Base-by-base conservation (phyloP, 106 monocot species). In the Chionographis japonica region DNA sequence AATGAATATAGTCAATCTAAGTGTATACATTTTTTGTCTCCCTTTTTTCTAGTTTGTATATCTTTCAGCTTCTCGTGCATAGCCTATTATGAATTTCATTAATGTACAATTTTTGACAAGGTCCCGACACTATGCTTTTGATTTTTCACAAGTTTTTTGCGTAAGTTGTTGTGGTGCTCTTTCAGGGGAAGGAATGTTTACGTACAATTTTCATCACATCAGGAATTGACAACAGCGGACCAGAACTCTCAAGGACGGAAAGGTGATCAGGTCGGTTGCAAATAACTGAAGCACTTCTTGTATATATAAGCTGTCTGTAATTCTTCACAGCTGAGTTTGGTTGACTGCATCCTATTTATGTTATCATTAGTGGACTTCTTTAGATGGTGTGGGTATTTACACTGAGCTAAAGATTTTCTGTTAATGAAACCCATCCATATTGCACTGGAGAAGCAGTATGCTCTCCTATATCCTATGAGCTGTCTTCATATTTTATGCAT, bases 161-260 rank as follows among this genome's bases (percentile, higher is more conserved):
- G 18, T 40, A 40, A 11, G 40, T 41, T 58, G 7, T 56, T 63
- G 27, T 71, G 62, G 10, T 61, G 19, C 15, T 16, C 13, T 75
- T 68, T 67, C 63, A 91, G 90, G 83, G 90, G 90, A 68, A 81
- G 90, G 63, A 91, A 86, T 68, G 76, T 91, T 18, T 91, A 91
- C 67, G 78, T 91, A 68, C 90, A 91, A 52, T 91, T 91, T 67
- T 91, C 90, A 60, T 91, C 90, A 63, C 90, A 91, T 59, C 90
- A 91, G 64, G 90, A 91, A 68, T 73, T 91, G 12, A 91, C 86
- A 40, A 86, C 90, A 40, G 50, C 62, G 8, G 90, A 91, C 46
- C 86, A 83, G 46, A 84, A 66, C 53, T 63, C 80, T 66, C 84
- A 86, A 74, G 76, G 80, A 65, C 68, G 84, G 3, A 91, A 86